These are phyloP conservation scores for Calonectria multiphialidica DNA, from an alignment of 2,329 filamentous ascomycete species.

Conservation along the genomic window DNA sequence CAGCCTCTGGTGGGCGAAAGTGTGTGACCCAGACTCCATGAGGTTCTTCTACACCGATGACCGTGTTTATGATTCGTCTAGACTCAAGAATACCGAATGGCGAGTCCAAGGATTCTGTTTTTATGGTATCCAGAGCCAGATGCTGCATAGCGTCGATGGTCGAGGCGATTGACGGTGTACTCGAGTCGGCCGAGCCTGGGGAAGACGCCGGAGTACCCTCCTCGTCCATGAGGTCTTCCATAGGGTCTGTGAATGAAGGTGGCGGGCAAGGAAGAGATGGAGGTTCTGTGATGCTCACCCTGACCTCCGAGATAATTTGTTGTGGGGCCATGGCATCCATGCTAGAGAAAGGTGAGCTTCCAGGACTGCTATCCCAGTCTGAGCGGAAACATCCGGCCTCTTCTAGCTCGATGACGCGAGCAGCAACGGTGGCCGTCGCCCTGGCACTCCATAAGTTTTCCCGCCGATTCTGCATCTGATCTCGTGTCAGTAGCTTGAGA, in stretches of 20 bases:
- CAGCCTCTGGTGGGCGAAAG: slow-evolving; percentile 42
- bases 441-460: slow-evolving; percentile 56
- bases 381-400: slow-evolving; percentile 35
- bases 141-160: slow-evolving; percentile 34
- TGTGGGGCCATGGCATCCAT: background rate
- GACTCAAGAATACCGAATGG: slow-evolving; percentile 45
- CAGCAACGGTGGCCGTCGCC: slow-evolving; percentile 48
- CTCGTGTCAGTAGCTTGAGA: slow-evolving; percentile 48
- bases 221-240: slow-evolving; percentile 9
- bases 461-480: slow-evolving; percentile 46
- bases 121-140: slow-evolving; percentile 22
- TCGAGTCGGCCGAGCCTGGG: slow-evolving; percentile 8
- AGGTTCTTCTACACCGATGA: slow-evolving; percentile 42
- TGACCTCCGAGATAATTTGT: slow-evolving; percentile 17
- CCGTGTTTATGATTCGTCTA: slow-evolving; percentile 45
- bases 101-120: slow-evolving; percentile 29
- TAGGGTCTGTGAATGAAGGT: slow-evolving; percentile 33
- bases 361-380: background rate
- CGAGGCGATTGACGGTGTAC: slow-evolving; percentile 24
- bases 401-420: slow-evolving; percentile 52
- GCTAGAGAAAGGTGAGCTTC: background rate
- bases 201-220: slow-evolving; percentile 13
- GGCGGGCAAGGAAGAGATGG: slow-evolving; percentile 23
- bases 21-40: slow-evolving; percentile 45
- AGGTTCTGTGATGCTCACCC: slow-evolving; percentile 20